Percentiles rank a stretch among this genome's conserved stretches.
phyloP scores from a whole-genome alignment of 2,329 filamentous ascomycete genomes.

The Aspergillus sp. region DNA sequence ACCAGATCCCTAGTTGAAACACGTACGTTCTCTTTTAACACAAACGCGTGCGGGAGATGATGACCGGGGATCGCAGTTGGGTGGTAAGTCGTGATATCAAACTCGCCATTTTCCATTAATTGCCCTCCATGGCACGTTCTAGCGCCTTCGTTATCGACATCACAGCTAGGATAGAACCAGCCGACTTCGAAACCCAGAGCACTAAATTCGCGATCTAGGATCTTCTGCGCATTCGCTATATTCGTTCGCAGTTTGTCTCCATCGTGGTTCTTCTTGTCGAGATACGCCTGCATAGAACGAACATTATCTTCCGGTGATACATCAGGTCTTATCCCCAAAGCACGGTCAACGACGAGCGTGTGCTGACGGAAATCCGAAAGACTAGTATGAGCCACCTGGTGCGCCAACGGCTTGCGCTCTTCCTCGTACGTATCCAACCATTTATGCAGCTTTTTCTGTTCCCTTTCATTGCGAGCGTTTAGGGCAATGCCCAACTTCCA shows the following conservation, averaged over 20 bases:
- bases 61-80: conserved; percentile 25
- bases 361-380: conserved; percentile 25
- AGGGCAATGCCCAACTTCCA: conserved; percentile 32
- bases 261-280: conserved; percentile 7
- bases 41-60: conserved; percentile 26
- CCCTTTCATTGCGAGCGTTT: conserved; percentile 4
- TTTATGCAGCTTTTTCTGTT: conserved; percentile 13
- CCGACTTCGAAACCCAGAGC: conserved; percentile 27
- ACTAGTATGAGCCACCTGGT: conserved; percentile 19
- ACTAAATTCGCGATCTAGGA: conserved; percentile 27
- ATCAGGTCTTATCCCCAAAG: conserved; percentile 22
- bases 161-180: conserved; percentile 27
- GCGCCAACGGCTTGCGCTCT: conserved; percentile 30
- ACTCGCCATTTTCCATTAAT: conserved; percentile 9
- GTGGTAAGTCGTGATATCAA: conserved; percentile 13
- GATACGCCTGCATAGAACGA: conserved; percentile 7
- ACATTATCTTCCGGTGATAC: conserved; percentile 16
- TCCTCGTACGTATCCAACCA: conserved; percentile 21
- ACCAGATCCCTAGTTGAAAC: conserved; percentile 19
- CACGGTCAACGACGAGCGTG: conserved; percentile 23
- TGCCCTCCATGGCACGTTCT: conserved; percentile 16
- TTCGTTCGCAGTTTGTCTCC: conserved; percentile 13
- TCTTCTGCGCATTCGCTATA: conserved; percentile 18
- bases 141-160: conserved; percentile 14
- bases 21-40: conserved; percentile 9